Evolutionary conservation across 345 rosid species (phyloP).

Genomic region (Erodium maritimum): DNA sequence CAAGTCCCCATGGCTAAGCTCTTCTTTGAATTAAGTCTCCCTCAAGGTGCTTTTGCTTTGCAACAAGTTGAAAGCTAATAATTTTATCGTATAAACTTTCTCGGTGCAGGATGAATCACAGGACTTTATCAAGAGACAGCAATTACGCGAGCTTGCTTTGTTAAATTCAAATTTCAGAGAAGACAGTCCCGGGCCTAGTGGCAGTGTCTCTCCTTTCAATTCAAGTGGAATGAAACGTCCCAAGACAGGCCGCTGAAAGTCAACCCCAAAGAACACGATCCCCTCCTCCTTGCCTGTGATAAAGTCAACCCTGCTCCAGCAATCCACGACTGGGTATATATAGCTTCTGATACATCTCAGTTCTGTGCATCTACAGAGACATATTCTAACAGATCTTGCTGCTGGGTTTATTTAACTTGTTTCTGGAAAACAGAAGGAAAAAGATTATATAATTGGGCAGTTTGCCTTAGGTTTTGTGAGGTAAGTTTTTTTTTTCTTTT

Average conservation of each 20-base stretch:
- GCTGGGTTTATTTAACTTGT: slow-evolving; percentile 24
- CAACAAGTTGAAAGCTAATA: neutral
- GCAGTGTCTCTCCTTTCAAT: slow-evolving; percentile 90
- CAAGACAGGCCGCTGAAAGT: slow-evolving; percentile 64
- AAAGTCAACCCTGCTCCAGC: slow-evolving; percentile 15
- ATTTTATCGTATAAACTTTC: neutral
- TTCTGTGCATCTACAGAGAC: slow-evolving; percentile 24
- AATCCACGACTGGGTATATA: slow-evolving; percentile 21
- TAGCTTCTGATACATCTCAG: slow-evolving; percentile 21
- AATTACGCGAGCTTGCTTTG: slow-evolving; percentile 81
- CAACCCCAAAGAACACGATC: slow-evolving; percentile 5
- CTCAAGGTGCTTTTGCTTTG: neutral
- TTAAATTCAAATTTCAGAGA: slow-evolving; percentile 85
- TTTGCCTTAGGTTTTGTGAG: slow-evolving; percentile 30
- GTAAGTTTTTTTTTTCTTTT: slow-evolving; percentile 24
- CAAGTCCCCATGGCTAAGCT: neutral
- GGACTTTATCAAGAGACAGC: slow-evolving; percentile 91
- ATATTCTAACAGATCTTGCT: slow-evolving; percentile 41
- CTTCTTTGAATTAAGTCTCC: neutral
- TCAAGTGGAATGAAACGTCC: slow-evolving; percentile 95
- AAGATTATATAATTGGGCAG: slow-evolving; percentile 23
- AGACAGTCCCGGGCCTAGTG: slow-evolving; percentile 94
- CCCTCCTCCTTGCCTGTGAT: slow-evolving; percentile 3
- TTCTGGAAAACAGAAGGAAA: slow-evolving; percentile 11
- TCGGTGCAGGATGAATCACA: slow-evolving; percentile 80